Evolutionary conservation across 140 eudicot species (phyloP).

Genomic region (Ambrosia hybrid): DNA sequence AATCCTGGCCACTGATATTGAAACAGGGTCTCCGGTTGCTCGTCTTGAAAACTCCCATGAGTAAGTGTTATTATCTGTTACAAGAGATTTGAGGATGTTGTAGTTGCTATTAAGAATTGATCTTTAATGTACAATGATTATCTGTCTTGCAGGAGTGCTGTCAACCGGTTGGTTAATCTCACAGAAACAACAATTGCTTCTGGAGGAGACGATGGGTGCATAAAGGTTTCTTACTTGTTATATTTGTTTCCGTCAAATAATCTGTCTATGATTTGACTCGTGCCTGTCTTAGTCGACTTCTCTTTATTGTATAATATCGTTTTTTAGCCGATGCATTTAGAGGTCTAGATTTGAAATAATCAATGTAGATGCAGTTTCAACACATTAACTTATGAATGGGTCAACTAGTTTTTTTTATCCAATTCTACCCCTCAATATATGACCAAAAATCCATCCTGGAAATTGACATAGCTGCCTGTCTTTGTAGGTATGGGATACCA

Average conservation of each 20-base stretch:
- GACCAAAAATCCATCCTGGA: neutral
- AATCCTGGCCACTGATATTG: slow-evolving; percentile 81
- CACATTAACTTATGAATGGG: too few relatives aligned
- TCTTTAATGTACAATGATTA: neutral
- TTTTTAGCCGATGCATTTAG: neutral
- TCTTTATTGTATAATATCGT: neutral
- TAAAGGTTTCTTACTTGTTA: slow-evolving; percentile 54
- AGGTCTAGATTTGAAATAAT: neutral
- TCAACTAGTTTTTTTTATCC: neutral
- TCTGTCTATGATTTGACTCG: neutral
- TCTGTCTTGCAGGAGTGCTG: slow-evolving; percentile 66
- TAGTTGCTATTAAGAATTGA: neutral
- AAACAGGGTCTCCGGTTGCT: slow-evolving; percentile 77
- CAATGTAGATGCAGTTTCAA: neutral
- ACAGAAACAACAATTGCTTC: slow-evolving; percentile 93
- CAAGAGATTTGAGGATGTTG: neutral
- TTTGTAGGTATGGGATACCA: slow-evolving; percentile 92
- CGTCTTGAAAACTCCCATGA: slow-evolving; percentile 81
- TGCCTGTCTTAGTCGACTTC: neutral
- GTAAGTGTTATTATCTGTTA: slow-evolving; percentile 45
- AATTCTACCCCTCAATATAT: neutral
- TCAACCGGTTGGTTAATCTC: slow-evolving; percentile 79
- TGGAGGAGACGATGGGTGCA: slow-evolving; percentile 93
- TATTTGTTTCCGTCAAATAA: neutral
- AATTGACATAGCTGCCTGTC: neutral